These are phyloP conservation scores for Pittosporum tobira DNA, from an alignment of 129 eudicot genomes.

Conservation along the genomic window DNA sequence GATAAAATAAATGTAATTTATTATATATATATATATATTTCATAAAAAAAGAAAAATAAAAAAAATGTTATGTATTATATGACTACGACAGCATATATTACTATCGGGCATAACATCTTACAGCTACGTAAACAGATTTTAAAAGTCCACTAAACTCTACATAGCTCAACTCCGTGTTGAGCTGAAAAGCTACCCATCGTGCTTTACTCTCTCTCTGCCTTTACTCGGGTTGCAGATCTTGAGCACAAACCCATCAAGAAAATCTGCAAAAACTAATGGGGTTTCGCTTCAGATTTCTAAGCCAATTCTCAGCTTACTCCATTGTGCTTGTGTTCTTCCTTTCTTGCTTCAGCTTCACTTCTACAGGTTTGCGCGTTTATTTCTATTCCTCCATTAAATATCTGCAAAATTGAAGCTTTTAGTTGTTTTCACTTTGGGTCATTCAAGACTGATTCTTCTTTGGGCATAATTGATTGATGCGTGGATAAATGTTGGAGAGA, in stretches of 20 bases:
- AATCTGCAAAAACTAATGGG: constrained; percentile 37
- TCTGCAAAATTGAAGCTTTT: constrained; percentile 3
- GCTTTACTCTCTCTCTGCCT: constrained; percentile 12
- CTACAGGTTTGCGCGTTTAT: constrained; percentile 42
- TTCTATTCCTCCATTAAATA: not conserved
- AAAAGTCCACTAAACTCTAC: constrained; percentile 7
- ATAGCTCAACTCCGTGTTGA: constrained; percentile 3
- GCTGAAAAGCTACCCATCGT: not conserved
- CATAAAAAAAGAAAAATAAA: too few species aligned
- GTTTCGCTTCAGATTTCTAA: constrained; percentile 32
- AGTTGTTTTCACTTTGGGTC: constrained; percentile 9
- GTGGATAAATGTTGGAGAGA: not conserved
- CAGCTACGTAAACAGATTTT: not conserved
- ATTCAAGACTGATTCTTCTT: not conserved
- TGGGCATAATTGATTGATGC: not conserved
- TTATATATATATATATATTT: too few species aligned
- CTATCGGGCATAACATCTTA: too few species aligned
- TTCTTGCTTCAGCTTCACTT: constrained; percentile 44
- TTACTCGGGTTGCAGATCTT: constrained; percentile 16
- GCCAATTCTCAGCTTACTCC: constrained; percentile 25
- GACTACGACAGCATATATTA: too few species aligned
- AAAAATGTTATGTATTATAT: too few species aligned
- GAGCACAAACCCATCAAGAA: constrained; percentile 16
- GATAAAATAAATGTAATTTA: too few species aligned
- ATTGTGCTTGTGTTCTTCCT: constrained; percentile 35